Evolutionary conservation across 1,284 basidiomycete species (phyloP).

Genomic region (Ceraceosorus guamensis): DNA sequence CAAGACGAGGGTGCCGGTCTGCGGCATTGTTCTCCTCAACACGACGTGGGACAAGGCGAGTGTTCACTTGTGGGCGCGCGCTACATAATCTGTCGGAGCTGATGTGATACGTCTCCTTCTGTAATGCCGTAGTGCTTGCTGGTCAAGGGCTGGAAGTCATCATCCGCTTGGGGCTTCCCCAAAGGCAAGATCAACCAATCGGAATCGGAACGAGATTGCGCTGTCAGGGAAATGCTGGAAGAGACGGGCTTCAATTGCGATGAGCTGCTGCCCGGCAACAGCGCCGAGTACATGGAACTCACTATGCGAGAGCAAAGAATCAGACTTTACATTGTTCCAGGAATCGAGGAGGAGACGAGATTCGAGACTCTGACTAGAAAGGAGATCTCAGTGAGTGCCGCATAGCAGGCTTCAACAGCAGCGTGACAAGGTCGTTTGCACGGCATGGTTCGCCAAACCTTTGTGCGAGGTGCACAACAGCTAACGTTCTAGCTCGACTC

Average conservation of each 20-base stretch:
- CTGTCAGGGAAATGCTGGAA: conserved; percentile 55
- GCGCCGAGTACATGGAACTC: conserved; percentile 66
- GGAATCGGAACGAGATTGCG: conserved; percentile 53
- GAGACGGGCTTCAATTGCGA: conserved; percentile 46
- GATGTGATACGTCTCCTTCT: too few relatives aligned
- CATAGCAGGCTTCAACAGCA: too few relatives aligned
- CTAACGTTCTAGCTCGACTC: not conserved
- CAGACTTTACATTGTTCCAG: conserved; percentile 82
- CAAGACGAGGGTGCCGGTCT: conserved; percentile 96
- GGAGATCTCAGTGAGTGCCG: conserved; percentile 81
- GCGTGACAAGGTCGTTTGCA: too few relatives aligned
- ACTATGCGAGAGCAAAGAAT: conserved; percentile 82
- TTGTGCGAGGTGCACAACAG: too few relatives aligned
- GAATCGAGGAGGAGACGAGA: conserved; percentile 77
- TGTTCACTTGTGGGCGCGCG: not conserved
- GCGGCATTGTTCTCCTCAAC: conserved; percentile 83
- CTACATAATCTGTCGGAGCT: too few relatives aligned
- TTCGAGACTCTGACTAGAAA: conserved; percentile 93
- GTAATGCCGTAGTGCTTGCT: conserved; percentile 54
- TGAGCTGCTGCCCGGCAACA: conserved; percentile 29
- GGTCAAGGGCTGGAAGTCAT: conserved; percentile 92
- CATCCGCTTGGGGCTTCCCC: conserved; percentile 94
- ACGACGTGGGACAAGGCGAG: conserved; percentile 5
- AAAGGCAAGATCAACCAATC: conserved; percentile 98
- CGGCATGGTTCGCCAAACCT: too few relatives aligned